These are phyloP conservation scores for Boechera stricta DNA, from an alignment of 345 rosid species.

Conservation along the genomic window DNA sequence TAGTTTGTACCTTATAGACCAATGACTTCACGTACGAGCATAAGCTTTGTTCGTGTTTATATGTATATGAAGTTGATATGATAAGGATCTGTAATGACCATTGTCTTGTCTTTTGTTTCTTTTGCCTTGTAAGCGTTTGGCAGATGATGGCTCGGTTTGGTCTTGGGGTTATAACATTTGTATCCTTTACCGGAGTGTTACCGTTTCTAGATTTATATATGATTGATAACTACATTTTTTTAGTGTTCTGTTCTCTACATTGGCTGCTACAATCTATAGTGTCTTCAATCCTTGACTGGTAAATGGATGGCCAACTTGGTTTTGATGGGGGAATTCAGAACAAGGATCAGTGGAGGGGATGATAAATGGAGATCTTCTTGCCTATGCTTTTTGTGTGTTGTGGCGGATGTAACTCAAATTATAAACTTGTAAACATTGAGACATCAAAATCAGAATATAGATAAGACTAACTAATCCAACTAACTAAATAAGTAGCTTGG, in stretches of 20 bases:
- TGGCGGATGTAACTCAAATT: neutral
- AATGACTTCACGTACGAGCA: neutral
- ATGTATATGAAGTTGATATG: slow-evolving; percentile 9
- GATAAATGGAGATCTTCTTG: too few species aligned
- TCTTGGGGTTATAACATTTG: slow-evolving; percentile 92
- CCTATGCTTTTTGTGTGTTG: too few species aligned
- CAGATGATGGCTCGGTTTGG: slow-evolving; percentile 97
- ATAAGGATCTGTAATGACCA: slow-evolving; percentile 32
- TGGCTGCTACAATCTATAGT: slow-evolving; percentile 17
- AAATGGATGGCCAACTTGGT: slow-evolving; percentile 91
- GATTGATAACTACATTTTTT: neutral
- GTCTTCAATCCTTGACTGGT: slow-evolving; percentile 59
- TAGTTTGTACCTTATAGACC: neutral
- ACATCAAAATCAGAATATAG: neutral
- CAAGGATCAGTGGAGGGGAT: too few species aligned
- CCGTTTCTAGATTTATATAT: slow-evolving; percentile 3
- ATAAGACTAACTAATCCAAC: neutral
- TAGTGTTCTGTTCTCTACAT: slow-evolving; percentile 21
- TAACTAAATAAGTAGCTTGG: too few species aligned
- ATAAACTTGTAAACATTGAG: too few species aligned
- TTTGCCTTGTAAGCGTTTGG: slow-evolving; percentile 45
- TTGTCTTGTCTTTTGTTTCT: slow-evolving; percentile 26
- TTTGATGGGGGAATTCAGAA: slow-evolving; percentile 44
- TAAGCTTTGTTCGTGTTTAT: slow-evolving; percentile 13
- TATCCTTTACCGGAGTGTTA: slow-evolving; percentile 58